phyloP scores from a whole-genome alignment of 78 protist genomes.

The Dictyostelium purpureum region DNA sequence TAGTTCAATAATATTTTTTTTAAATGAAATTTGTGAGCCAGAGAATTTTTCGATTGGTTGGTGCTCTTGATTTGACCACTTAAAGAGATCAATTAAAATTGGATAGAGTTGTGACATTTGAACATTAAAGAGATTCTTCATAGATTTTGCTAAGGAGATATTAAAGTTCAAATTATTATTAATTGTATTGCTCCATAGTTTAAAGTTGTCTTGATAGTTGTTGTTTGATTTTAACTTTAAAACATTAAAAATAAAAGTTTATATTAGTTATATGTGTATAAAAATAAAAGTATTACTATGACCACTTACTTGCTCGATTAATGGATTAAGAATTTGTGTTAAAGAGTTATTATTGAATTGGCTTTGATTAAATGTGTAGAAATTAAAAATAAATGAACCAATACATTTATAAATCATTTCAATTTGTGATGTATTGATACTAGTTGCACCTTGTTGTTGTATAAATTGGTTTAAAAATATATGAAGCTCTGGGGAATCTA shows the following conservation, averaged over 20 bases:
- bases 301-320: neutral
- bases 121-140: neutral
- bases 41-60: neutral
- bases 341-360: neutral
- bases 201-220: neutral
- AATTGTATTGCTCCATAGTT: neutral
- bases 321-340: neutral
- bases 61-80: constrained; percentile 23
- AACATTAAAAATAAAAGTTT: neutral
- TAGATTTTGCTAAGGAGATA: constrained; percentile 20
- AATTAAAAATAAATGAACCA: constrained; percentile 1
- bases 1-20: constrained; percentile 33
- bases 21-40: neutral
- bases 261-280: too few relatives aligned
- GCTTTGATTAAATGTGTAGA: neutral
- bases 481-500: neutral
- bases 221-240: neutral
- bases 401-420: constrained; percentile 30
- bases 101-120: neutral
- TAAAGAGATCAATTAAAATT: neutral
- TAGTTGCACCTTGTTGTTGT: neutral
- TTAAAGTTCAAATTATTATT: constrained; percentile 6
- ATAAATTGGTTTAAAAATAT: neutral
- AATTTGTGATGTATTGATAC: neutral
- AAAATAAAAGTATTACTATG: neutral